phyloP scores from a whole-genome alignment of 2,329 filamentous ascomycete species.

The Aureobasidium sp. region DNA sequence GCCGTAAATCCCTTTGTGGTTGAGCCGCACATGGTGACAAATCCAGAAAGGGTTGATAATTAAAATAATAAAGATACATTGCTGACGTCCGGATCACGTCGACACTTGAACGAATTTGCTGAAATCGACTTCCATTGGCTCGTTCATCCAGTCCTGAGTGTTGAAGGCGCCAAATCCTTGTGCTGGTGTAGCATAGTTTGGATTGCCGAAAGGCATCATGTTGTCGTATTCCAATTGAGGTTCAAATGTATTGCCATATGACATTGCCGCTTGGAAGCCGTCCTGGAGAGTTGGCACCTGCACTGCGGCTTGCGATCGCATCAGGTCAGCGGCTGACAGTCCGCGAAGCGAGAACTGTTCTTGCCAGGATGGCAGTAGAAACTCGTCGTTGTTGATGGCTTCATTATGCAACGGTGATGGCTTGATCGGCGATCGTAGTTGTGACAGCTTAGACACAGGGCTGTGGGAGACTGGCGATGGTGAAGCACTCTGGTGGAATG shows the following conservation, averaged over 20 bases:
- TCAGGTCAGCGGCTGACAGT: slow-evolving; percentile 16
- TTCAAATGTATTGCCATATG: background rate
- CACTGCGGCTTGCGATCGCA: slow-evolving; percentile 21
- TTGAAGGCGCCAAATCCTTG: slow-evolving; percentile 6
- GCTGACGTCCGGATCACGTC: slow-evolving; percentile 2
- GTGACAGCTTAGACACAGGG: slow-evolving; percentile 19
- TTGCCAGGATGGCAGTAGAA: slow-evolving; percentile 16
- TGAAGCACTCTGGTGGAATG: slow-evolving; percentile 21
- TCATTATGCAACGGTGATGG: slow-evolving; percentile 19
- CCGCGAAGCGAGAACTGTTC: slow-evolving; percentile 4
- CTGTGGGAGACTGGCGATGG: slow-evolving; percentile 24
- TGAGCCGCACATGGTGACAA: slow-evolving; percentile 8
- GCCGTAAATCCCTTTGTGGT: background rate
- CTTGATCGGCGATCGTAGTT: slow-evolving; percentile 23
- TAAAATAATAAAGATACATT: background rate
- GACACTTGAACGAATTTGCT: slow-evolving; percentile 24
- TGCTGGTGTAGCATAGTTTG: background rate
- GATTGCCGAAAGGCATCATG: slow-evolving; percentile 6
- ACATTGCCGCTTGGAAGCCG: background rate
- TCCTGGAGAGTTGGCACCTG: slow-evolving; percentile 12
- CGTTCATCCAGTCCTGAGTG: slow-evolving; percentile 16
- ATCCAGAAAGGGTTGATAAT: background rate
- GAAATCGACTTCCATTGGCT: slow-evolving; percentile 26
- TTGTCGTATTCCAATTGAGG: slow-evolving; percentile 12
- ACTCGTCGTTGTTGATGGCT: slow-evolving; percentile 17